phyloP scores from a whole-genome alignment of 177 flowering plant genomes.

The Vitis hybrid region DNA sequence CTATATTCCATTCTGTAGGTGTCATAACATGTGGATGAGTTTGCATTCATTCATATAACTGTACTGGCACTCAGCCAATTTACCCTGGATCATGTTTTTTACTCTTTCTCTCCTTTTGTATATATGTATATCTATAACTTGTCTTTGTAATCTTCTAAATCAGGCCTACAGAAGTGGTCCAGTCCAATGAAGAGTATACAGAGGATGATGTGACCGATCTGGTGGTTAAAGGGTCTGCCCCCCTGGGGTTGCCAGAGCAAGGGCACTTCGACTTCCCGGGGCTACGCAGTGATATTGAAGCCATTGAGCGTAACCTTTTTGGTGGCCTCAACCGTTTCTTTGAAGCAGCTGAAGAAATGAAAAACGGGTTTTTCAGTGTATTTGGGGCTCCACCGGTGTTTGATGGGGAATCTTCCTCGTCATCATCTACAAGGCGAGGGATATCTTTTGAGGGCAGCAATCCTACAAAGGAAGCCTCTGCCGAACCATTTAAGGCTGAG shows the following conservation, averaged over 20 bases:
- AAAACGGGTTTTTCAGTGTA: conserved; percentile 44
- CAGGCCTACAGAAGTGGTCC: conserved; percentile 83
- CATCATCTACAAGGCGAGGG: conserved; percentile 31
- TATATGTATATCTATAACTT: no score
- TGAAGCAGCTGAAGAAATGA: conserved; percentile 82
- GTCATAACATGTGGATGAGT: no score
- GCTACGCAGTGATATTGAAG: conserved; percentile 70
- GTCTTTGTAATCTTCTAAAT: no score
- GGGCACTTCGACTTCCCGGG: conserved; percentile 67
- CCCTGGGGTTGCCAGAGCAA: conserved; percentile 24
- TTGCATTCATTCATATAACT: no score
- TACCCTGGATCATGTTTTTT: no score
- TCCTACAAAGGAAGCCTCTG: conserved; percentile 28
- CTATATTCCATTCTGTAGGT: no score
- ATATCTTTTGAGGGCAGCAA: conserved; percentile 41
- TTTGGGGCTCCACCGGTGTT: conserved; percentile 37
- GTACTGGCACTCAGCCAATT: no score
- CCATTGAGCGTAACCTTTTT: conserved; percentile 48
- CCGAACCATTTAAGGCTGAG: conserved; percentile 22
- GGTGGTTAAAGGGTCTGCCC: conserved; percentile 34
- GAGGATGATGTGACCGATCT: conserved; percentile 83
- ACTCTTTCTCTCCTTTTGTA: no score
- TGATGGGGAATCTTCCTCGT: conserved; percentile 34
- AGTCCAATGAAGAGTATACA: conserved; percentile 79
- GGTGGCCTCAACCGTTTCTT: conserved; percentile 59